These are phyloP conservation scores for Rhazya stricta DNA, from an alignment of 257 asterid genomes.

Conservation along the genomic window DNA sequence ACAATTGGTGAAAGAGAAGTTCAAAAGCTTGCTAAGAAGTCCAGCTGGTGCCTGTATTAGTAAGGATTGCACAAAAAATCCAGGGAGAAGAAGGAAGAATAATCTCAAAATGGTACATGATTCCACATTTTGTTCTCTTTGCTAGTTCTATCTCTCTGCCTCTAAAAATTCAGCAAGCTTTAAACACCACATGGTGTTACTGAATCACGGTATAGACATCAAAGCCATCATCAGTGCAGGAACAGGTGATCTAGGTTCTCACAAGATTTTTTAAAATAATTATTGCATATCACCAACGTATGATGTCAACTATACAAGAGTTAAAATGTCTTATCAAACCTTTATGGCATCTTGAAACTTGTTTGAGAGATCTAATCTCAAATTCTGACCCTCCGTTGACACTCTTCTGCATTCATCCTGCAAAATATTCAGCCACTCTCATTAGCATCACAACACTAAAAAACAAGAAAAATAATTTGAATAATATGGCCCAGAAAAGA, in stretches of 20 bases:
- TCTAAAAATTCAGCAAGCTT: not conserved
- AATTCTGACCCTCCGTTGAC: slow-evolving; percentile 78
- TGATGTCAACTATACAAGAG: not conserved
- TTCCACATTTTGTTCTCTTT: not conserved
- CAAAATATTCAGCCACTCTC: slow-evolving; percentile 14
- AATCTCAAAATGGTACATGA: not conserved
- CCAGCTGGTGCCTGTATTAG: not conserved
- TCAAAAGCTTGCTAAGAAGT: slow-evolving; percentile 4
- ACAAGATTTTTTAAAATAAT: not conserved
- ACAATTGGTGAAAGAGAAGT: not conserved
- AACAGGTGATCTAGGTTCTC: slow-evolving; percentile 1
- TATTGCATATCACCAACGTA: not conserved
- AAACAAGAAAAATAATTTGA: not conserved
- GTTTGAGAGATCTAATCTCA: slow-evolving; percentile 87
- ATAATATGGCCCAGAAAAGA: not conserved
- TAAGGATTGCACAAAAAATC: not conserved
- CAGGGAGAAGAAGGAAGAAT: not conserved
- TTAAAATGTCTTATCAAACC: slow-evolving; percentile 36
- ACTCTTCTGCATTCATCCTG: slow-evolving; percentile 97
- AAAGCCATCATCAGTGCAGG: not conserved
- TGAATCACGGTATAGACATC: not conserved
- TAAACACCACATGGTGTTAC: not conserved
- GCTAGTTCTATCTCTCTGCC: not conserved
- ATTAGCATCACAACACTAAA: not conserved
- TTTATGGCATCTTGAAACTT: slow-evolving; percentile 94